Base-by-base conservation (phyloP, 164 flowering plant genomes). In the Warburgia ugandensis region DNA sequence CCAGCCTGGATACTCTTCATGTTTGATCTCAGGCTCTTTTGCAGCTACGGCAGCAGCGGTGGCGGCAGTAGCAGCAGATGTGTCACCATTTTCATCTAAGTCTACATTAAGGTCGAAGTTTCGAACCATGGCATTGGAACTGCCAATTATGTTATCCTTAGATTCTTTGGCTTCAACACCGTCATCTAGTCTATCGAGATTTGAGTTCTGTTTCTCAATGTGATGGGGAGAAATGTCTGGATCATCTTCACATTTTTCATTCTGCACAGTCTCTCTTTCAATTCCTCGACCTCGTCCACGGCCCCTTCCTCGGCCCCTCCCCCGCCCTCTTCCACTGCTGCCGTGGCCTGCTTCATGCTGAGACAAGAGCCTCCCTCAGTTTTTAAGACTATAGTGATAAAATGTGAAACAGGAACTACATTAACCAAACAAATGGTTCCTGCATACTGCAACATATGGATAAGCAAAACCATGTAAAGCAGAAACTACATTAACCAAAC, bases 261-360 rank as follows among this genome's bases (percentile, higher is more conserved):
- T 65, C 21, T 67, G 85, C 28, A 55, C n/a, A 51, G 54, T 50
- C 45, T 89, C 90, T 44, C 74, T 76, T 42, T 80, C 90, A 9
- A n/a, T 31, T 26, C 13, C 45, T 40, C 31, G 56, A 25, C 76
- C 68, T 29, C 95, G 65, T 2, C 95, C 95, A 38, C 97, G 79
- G 17, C 97, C 95, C 60, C 97, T 67, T 53, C 95, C 95, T 50
- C 97, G 72, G 2, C 97, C 97, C 40, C 97, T 66, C 19, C 97
- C 97, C 59, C 95, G 77, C 11, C 97, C 95, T 60, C 87, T 73
- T 23, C 84, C 86, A 46, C 71, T 64, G 60, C 73, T 68, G 54
- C 61, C 35, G 25, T 71, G 86, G 48, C 70, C 63, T 23, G 48
- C 39, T 59, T 88, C 96, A 40, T 68, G 81, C 91, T n/a, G n/a